Conservation (phyloP, 768 basidiomycete species). For the Tylopilus sp. region DNA sequence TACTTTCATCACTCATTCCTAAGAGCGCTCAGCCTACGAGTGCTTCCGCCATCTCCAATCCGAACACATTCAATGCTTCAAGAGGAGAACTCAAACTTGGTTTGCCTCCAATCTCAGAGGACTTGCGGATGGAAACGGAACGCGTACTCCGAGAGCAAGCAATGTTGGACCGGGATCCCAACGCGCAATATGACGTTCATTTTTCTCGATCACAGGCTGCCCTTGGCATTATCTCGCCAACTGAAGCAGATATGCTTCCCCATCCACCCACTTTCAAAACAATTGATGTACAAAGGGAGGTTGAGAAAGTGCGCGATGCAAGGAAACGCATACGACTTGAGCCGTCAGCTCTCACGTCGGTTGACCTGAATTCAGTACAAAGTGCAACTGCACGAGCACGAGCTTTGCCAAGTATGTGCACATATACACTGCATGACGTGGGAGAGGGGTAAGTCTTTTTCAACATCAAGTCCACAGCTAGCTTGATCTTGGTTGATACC, state of each 20-base stretch:
- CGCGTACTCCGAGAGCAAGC: conserved; percentile 79
- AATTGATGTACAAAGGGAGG: conserved; percentile 87
- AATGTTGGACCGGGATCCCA: conserved; percentile 66
- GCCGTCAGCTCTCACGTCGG: conserved; percentile 55
- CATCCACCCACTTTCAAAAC: conserved; percentile 81
- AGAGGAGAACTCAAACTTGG: conserved; percentile 85
- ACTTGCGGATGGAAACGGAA: conserved; percentile 77
- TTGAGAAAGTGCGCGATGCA: conserved; percentile 83
- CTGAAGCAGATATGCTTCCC: conserved; percentile 72
- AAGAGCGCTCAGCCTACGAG: conserved; percentile 45
- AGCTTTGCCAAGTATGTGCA: conserved; percentile 88
- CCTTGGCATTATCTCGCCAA: conserved; percentile 60
- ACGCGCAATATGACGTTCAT: conserved; percentile 62
- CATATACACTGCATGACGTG: conserved; percentile 92
- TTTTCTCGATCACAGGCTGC: conserved; percentile 46
- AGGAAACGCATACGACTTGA: conserved; percentile 91
- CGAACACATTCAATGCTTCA: conserved; percentile 70
- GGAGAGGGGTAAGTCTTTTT: conserved; percentile 79
- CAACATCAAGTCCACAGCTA: background rate
- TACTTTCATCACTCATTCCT: conserved; percentile 74
- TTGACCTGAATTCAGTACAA: conserved; percentile 59
- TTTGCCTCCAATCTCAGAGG: conserved; percentile 71
- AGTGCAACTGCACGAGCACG: conserved; percentile 50
- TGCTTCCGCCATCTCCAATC: conserved; percentile 46
- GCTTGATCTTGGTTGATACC: conserved; percentile 10